A percentile compares a stretch with the other conserved stretches of the same genome.
Evolutionary conservation across 177 flowering plant genomes (phyloP).

Genomic region (Vitis hybrid): DNA sequence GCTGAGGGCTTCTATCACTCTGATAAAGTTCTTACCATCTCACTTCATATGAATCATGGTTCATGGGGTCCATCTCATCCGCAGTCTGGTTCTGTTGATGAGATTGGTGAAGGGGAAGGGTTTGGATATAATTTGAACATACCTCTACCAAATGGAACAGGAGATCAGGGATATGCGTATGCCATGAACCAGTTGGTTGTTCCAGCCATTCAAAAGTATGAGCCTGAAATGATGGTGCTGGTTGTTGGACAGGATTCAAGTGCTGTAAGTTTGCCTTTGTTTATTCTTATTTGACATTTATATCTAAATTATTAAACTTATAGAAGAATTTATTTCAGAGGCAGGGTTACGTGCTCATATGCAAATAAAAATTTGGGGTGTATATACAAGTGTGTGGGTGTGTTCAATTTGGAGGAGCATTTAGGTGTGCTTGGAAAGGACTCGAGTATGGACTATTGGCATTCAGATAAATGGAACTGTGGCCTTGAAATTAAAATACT

Average conservation of each 20-base stretch:
- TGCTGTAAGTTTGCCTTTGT: slow-evolving; percentile 62
- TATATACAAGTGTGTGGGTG: no score
- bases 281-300: background rate
- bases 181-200: slow-evolving; percentile 72
- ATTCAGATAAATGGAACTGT: no score
- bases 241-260: slow-evolving; percentile 93
- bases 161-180: slow-evolving; percentile 71
- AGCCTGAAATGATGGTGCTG: slow-evolving; percentile 66
- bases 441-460: no score
- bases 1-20: slow-evolving; percentile 83
- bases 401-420: no score
- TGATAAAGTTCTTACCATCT: slow-evolving; percentile 71
- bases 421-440: no score
- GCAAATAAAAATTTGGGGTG: no score
- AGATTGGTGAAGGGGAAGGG: slow-evolving; percentile 85
- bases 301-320: background rate
- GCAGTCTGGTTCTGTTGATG: slow-evolving; percentile 70
- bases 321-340: no score
- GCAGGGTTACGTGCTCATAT: no score
- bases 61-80: slow-evolving; percentile 98
- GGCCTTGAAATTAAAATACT: no score
- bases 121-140: slow-evolving; percentile 81
- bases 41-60: slow-evolving; percentile 97
- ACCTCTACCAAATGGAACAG: slow-evolving; percentile 91
- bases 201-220: slow-evolving; percentile 69